Percentiles rank a stretch among this genome's conserved stretches.
Conservation (phyloP, 495 filamentous ascomycete species). For the Astrocystis sublimbata region DNA sequence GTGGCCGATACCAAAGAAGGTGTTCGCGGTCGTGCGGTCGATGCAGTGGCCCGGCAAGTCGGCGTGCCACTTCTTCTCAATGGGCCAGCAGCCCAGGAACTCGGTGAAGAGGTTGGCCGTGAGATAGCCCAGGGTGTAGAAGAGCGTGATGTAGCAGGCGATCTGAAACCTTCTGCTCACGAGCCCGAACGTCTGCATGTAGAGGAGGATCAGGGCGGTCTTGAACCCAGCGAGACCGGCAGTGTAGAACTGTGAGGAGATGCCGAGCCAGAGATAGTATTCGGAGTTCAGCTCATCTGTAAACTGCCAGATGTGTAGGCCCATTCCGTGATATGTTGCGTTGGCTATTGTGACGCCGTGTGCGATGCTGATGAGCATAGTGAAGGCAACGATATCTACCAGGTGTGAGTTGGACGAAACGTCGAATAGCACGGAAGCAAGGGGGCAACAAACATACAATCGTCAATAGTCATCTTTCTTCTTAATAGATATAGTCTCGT, state of each 20-base stretch:
- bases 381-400: conserved; percentile 30
- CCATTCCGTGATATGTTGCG: conserved; percentile 38
- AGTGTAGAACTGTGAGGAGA: conserved; percentile 41
- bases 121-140: conserved; percentile 45
- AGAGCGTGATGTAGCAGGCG: conserved; percentile 39
- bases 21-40: conserved; percentile 34
- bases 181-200: conserved; percentile 40
- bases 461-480: conserved; percentile 26
- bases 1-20: conserved; percentile 28
- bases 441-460: conserved; percentile 29
- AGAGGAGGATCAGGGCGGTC: conserved; percentile 39
- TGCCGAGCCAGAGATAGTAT: conserved; percentile 41
- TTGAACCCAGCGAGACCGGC: conserved; percentile 43
- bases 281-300: conserved; percentile 33
- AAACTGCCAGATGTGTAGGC: conserved; percentile 36
- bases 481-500: conserved; percentile 25
- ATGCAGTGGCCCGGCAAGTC: conserved; percentile 40
- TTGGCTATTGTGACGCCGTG: conserved; percentile 28
- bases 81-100: conserved; percentile 42
- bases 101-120: conserved; percentile 42
- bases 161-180: conserved; percentile 40
- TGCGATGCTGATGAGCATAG: conserved; percentile 30
- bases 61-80: conserved; percentile 38
- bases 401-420: not conserved
- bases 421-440: not conserved